Percentiles rank a stretch among this genome's conserved stretches.
These are phyloP conservation scores for Nymphaea colorata DNA, from an alignment of 164 flowering plant genomes.

Conservation along the genomic window DNA sequence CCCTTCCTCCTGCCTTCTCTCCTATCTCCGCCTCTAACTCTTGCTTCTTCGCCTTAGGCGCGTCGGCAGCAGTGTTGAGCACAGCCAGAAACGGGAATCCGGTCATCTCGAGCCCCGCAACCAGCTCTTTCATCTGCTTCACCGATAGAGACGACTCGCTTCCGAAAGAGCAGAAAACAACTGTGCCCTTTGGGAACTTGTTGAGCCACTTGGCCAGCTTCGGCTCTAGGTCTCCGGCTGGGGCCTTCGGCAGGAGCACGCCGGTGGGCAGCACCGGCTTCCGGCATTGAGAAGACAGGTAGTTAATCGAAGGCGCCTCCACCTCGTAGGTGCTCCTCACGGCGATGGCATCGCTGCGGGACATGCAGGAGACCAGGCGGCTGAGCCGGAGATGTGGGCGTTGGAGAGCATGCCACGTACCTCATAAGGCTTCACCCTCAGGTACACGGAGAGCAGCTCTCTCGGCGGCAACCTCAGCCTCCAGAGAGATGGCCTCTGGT, in stretches of 20 bases:
- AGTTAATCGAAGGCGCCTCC: slow-evolving; percentile 9
- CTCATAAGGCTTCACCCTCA: too few relatives aligned
- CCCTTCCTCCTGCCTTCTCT: slow-evolving; percentile 12
- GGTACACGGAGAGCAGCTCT: too few relatives aligned
- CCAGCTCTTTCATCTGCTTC: slow-evolving; percentile 20
- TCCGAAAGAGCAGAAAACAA: slow-evolving; percentile 27
- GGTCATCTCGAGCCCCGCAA: slow-evolving; percentile 18
- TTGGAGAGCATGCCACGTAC: too few relatives aligned
- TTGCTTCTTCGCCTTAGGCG: not conserved
- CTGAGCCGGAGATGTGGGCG: not conserved
- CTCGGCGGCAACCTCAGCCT: too few relatives aligned
- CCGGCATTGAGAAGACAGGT: slow-evolving; percentile 5
- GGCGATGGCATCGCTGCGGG: not conserved
- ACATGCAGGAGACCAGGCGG: not conserved
- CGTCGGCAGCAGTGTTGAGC: not conserved
- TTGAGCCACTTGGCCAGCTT: slow-evolving; percentile 22
- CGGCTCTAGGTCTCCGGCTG: not conserved
- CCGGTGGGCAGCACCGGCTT: slow-evolving; percentile 10
- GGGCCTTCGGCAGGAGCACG: slow-evolving; percentile 10
- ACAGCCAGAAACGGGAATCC: slow-evolving; percentile 22
- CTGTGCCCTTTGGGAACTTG: slow-evolving; percentile 12
- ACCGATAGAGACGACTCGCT: slow-evolving; percentile 15
- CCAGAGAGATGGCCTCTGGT: too few relatives aligned
- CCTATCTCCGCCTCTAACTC: slow-evolving; percentile 5
- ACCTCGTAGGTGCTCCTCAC: slow-evolving; percentile 8